Evolutionary conservation across 2,329 filamentous ascomycete genomes (phyloP), one percentile per base, ranked within the genome.

Genomic region (Chaetomiaceae sp.): DNA sequence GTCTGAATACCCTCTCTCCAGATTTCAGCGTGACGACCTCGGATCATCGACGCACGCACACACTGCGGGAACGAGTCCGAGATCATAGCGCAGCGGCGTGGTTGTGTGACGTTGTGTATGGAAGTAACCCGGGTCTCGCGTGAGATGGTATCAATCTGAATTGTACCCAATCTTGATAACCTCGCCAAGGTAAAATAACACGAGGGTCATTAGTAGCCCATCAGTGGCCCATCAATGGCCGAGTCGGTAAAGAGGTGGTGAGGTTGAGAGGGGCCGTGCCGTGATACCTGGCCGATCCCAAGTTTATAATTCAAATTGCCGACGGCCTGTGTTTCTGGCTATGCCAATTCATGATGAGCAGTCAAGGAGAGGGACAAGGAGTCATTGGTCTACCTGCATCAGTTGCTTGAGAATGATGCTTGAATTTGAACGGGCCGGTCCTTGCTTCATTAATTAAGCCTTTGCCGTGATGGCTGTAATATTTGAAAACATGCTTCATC

Each of bases 181-280:
- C 21, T 47, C 64, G 51, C 66, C 64, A 50, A 73, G 71, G 58
- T 73, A 69, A 27, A 71, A 70, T 2, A 72, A 34, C 40, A 67
- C 51, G 11, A 72, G 45, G 3, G 51, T 51, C n/a, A n/a, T n/a
- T n/a, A n/a, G n/a, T n/a, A n/a, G n/a, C n/a, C n/a, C n/a, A n/a
- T n/a, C n/a, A n/a, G n/a, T n/a, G n/a, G n/a, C n/a, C n/a, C n/a
- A 43, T 71, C 61, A 23, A 66, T 68, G 9, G 54, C 44, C 9
- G 65, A 59, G 38, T 72, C 62, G 25, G 72, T 54, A 2, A 73
- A 41, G n/a, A n/a, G n/a, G n/a, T n/a, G n/a, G n/a, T n/a, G 10
- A 73, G 59, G 52, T 73, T 73, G 29, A 67, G 63, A 4, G 65
- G 53, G 1, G 67, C 62, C 30, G 73, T 64, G 46, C 72, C 69